Evolutionary conservation across 140 eudicot genomes (phyloP).

Genomic region (Cichorium intybus): DNA sequence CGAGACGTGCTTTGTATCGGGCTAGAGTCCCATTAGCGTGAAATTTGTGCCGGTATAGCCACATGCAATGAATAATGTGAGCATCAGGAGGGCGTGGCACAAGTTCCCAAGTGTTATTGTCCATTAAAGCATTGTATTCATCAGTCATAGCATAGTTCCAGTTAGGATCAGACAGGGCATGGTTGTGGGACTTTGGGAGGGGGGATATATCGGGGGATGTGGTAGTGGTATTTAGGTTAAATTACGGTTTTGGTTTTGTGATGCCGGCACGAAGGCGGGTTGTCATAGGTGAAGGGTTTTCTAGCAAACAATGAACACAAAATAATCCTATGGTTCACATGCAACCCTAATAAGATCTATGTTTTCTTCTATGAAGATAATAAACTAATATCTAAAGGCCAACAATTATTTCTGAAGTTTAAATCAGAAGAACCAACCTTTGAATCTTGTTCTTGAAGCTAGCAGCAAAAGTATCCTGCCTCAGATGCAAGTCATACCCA

Average conservation of each 20-base stretch:
- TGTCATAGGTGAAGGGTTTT: no score
- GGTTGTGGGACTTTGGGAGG: neutral
- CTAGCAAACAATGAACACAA: no score
- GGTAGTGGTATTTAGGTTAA: neutral
- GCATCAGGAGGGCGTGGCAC: neutral
- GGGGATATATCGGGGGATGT: neutral
- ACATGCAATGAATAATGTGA: neutral
- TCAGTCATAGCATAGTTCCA: neutral
- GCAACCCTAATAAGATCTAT: no score
- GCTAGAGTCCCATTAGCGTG: neutral
- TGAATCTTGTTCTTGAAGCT: no score
- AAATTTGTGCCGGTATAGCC: neutral
- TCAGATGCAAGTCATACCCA: no score
- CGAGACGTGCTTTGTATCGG: neutral
- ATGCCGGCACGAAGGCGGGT: neutral
- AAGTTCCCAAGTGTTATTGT: neutral
- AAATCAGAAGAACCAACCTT: no score
- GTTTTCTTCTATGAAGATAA: no score
- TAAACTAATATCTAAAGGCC: no score
- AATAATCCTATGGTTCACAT: no score
- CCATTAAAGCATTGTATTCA: neutral
- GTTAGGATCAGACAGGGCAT: neutral
- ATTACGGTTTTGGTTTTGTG: neutral
- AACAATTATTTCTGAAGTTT: no score
- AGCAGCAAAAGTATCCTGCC: no score